Evolutionary conservation across 169 alveolate species (phyloP).

Genomic region (Plasmodium vinckei): DNA sequence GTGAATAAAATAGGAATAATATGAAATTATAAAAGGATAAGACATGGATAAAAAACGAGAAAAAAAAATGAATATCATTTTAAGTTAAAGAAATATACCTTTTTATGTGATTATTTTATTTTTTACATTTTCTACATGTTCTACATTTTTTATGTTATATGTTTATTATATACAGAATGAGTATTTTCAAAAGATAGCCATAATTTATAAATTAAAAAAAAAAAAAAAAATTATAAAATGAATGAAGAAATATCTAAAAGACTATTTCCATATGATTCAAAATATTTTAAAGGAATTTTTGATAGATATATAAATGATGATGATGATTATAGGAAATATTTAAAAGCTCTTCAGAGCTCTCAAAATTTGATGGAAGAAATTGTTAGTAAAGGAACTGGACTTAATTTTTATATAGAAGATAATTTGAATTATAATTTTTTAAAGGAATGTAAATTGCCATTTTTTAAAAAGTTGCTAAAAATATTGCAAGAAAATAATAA

Average conservation of each 20-base stretch:
- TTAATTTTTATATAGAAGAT: slow-evolving; percentile 54
- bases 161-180: no score
- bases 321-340: slow-evolving; percentile 54
- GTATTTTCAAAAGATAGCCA: no score
- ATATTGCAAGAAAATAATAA: slow-evolving; percentile 2
- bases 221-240: slow-evolving; percentile 9
- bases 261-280: slow-evolving; percentile 56
- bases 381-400: slow-evolving; percentile 65
- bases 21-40: background rate
- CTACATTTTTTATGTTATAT: background rate
- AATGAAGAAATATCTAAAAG: slow-evolving; percentile 52
- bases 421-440: slow-evolving; percentile 37
- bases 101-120: no score
- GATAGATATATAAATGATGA: slow-evolving; percentile 54
- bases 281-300: slow-evolving; percentile 48
- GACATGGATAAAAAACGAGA: background rate
- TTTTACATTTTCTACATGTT: background rate
- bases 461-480: slow-evolving; percentile 47
- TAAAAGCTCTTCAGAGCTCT: slow-evolving; percentile 31
- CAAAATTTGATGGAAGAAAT: slow-evolving; percentile 43
- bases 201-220: no score
- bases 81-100: background rate
- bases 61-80: background rate
- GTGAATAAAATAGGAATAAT: background rate
- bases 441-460: slow-evolving; percentile 22